A percentile compares a stretch with the other conserved stretches of the same genome.
Evolutionary conservation across 495 filamentous ascomycete species (phyloP).

Genomic region (Neurospora africana): DNA sequence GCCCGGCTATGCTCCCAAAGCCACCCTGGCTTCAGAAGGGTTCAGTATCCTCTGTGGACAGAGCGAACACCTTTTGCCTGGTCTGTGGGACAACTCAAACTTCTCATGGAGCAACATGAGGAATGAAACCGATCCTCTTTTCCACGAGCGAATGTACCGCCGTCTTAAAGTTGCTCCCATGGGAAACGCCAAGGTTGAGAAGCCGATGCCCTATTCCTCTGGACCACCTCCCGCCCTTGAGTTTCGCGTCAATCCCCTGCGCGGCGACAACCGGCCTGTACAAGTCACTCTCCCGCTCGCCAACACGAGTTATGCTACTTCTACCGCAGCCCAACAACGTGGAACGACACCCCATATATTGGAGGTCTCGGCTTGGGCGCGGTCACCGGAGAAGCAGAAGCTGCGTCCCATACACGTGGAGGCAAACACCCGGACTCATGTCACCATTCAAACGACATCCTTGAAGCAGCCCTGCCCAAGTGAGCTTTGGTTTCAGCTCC

Average conservation of each 20-base stretch:
- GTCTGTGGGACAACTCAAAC: slow-evolving; percentile 13
- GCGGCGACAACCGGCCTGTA: slow-evolving; percentile 9
- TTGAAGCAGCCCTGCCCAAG: neutral
- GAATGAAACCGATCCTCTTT: neutral
- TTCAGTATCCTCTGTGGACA: slow-evolving; percentile 31
- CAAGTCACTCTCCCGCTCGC: slow-evolving; percentile 51
- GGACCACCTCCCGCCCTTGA: slow-evolving; percentile 5
- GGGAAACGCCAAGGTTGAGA: neutral
- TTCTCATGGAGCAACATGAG: neutral
- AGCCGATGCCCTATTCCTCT: slow-evolving; percentile 5
- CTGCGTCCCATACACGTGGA: slow-evolving; percentile 7
- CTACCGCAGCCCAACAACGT: slow-evolving; percentile 45
- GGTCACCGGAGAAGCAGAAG: slow-evolving; percentile 1
- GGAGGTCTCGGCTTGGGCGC: slow-evolving; percentile 41
- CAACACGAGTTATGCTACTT: slow-evolving; percentile 50
- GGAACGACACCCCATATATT: slow-evolving; percentile 48
- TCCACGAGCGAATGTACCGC: neutral
- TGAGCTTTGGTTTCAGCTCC: slow-evolving; percentile 36
- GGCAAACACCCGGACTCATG: slow-evolving; percentile 18
- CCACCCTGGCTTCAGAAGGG: slow-evolving; percentile 21
- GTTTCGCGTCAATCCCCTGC: slow-evolving; percentile 4
- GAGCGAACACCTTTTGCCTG: slow-evolving; percentile 20
- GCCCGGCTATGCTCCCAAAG: slow-evolving; percentile 3
- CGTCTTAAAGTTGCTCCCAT: neutral
- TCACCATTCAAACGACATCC: slow-evolving; percentile 9